Percentiles rank a stretch among this genome's conserved stretches.
Conservation (phyloP, 352 stramenopile genomes). For the Pythium chondricola region DNA sequence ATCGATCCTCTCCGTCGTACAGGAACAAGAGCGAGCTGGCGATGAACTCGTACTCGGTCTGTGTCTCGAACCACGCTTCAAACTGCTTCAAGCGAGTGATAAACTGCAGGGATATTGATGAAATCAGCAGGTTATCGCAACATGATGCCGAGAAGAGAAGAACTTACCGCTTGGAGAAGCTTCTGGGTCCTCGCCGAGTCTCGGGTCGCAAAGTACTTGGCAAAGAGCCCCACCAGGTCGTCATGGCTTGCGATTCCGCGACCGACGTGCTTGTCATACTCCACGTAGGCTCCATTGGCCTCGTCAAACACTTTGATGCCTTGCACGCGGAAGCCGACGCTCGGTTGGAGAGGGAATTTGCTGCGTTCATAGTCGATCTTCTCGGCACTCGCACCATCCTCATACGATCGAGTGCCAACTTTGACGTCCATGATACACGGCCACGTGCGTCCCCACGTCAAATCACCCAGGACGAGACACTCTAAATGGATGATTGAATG, state of each 20-base stretch:
- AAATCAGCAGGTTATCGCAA: not conserved
- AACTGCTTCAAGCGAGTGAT: conserved; percentile 56
- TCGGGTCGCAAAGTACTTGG: conserved; percentile 65
- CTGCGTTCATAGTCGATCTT: conserved; percentile 87
- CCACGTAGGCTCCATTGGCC: conserved; percentile 44
- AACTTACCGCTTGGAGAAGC: conserved; percentile 42
- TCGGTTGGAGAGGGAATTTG: conserved; percentile 92
- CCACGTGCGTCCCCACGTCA: conserved; percentile 72
- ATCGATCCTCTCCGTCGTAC: conserved; percentile 69
- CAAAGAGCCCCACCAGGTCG: conserved; percentile 62
- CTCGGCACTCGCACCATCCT: conserved; percentile 77
- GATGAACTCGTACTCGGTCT: conserved; percentile 87
- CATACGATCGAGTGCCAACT: conserved; percentile 93
- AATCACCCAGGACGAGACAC: conserved; percentile 88
- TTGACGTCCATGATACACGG: conserved; percentile 97
- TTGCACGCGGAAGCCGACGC: conserved; percentile 91
- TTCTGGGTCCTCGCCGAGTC: conserved; percentile 20
- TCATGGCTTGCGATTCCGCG: conserved; percentile 44
- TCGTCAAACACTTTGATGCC: conserved; percentile 89
- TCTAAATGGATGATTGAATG: too few species aligned
- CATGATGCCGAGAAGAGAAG: not conserved
- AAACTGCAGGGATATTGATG: conserved; percentile 34
- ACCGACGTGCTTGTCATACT: conserved; percentile 87
- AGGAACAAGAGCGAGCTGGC: conserved; percentile 93
- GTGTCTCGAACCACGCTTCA: conserved; percentile 68